Evolutionary conservation across 106 monocot species (phyloP).

Genomic region (Phalaenopsis equestris): DNA sequence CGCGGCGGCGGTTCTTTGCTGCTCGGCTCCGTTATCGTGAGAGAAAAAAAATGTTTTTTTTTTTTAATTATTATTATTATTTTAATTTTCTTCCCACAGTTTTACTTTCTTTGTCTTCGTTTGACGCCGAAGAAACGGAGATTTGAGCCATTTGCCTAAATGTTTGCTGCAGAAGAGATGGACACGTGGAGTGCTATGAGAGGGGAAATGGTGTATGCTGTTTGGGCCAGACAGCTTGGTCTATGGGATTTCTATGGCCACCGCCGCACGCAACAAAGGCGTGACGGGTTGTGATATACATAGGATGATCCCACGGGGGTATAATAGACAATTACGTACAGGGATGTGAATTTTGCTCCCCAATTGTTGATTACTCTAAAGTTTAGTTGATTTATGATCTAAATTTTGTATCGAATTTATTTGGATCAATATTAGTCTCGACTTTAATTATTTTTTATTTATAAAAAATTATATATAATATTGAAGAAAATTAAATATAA

Average conservation of each 20-base stretch:
- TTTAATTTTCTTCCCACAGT: neutral
- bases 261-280: constrained; percentile 2
- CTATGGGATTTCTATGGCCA: neutral
- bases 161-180: neutral
- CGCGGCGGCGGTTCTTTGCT: neutral
- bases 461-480: too few species aligned
- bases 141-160: neutral
- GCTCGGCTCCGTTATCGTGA: neutral
- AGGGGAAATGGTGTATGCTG: neutral
- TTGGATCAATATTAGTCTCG: too few species aligned
- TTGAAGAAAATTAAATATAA: too few species aligned
- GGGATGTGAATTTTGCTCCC: too few species aligned
- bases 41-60: too few species aligned
- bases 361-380: too few species aligned
- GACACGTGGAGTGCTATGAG: neutral
- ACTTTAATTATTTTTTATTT: too few species aligned
- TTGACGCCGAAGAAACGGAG: neutral
- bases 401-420: too few species aligned
- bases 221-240: neutral
- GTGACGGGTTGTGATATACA: neutral
- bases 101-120: neutral
- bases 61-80: too few species aligned
- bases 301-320: neutral
- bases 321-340: neutral
- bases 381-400: too few species aligned